These are phyloP conservation scores for Fusarium temperatum DNA, from an alignment of 2,329 filamentous ascomycete genomes.

Conservation along the genomic window DNA sequence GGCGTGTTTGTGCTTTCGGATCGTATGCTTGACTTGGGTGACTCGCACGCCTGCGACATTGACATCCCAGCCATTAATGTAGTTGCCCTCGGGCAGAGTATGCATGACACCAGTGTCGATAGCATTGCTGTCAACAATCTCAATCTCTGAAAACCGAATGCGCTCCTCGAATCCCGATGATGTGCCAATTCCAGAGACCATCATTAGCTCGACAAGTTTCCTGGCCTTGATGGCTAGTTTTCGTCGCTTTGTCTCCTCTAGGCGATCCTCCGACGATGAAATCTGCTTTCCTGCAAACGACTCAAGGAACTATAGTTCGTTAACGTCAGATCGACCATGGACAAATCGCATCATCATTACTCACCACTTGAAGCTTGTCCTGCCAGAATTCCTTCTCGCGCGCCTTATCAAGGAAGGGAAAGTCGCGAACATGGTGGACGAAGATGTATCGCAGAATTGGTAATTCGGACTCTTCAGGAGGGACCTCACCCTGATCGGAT, in stretches of 20 bases:
- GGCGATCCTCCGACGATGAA: constrained; percentile 92
- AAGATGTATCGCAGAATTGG: constrained; percentile 97
- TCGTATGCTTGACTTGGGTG: constrained; percentile 81
- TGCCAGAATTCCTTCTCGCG: constrained; percentile 99
- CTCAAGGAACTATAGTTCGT: constrained; percentile 78
- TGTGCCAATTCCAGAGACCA: constrained; percentile 96
- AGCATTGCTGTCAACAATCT: constrained; percentile 92
- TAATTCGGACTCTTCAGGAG: constrained; percentile 91
- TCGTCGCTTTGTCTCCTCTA: constrained; percentile 94
- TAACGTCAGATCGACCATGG: background rate
- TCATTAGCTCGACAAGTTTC: constrained; percentile 98
- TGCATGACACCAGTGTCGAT: constrained; percentile 90
- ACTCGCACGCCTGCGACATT: constrained; percentile 92
- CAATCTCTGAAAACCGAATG: constrained; percentile 95
- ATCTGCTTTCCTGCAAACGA: constrained; percentile 98
- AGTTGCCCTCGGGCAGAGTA: constrained; percentile 89
- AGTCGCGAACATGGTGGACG: constrained; percentile 96
- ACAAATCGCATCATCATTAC: constrained; percentile 48
- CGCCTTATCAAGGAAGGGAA: constrained; percentile 96
- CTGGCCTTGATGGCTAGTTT: constrained; percentile 93
- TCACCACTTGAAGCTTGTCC: constrained; percentile 91
- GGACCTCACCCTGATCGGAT: constrained; percentile 90
- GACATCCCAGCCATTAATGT: constrained; percentile 92
- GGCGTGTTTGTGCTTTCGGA: constrained; percentile 91
- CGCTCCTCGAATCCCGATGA: constrained; percentile 97